Conservation (phyloP, 1,284 basidiomycete genomes). For the Trichosporon faecale region DNA sequence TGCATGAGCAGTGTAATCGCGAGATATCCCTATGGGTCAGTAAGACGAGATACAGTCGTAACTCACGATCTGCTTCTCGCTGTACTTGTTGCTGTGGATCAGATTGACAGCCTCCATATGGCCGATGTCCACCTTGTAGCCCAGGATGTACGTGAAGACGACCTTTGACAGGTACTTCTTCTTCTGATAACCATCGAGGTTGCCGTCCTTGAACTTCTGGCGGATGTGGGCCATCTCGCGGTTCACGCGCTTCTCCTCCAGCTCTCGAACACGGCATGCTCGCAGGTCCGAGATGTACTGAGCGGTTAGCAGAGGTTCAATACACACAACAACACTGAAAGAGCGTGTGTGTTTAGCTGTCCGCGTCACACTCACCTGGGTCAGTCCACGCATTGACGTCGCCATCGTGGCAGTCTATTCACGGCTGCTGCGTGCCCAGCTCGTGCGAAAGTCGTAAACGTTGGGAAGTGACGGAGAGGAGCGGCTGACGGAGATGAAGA, state of each 20-base stretch:
- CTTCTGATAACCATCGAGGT: conserved; percentile 96
- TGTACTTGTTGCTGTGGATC: conserved; percentile 92
- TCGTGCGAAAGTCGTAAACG: neutral
- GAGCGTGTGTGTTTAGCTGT: neutral
- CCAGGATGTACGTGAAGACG: conserved; percentile 97
- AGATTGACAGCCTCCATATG: conserved; percentile 99
- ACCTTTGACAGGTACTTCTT: conserved; percentile 93
- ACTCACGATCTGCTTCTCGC: conserved; percentile 97
- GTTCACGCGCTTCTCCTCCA: conserved; percentile 89
- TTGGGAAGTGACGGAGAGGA: neutral
- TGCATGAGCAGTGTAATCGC: conserved; percentile 97
- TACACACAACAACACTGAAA: neutral
- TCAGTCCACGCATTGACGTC: conserved; percentile 81
- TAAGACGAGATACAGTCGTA: neutral
- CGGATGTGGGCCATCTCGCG: conserved; percentile 99
- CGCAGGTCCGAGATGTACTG: conserved; percentile 98
- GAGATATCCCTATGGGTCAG: conserved; percentile 74
- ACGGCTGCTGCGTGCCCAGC: neutral
- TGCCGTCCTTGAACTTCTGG: conserved; percentile 98
- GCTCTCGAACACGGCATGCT: conserved; percentile 61
- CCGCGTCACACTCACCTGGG: conserved; percentile 61
- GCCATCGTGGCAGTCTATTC: conserved; percentile 60
- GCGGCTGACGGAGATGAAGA: neutral
- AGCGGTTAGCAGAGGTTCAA: conserved; percentile 14
- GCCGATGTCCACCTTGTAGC: conserved; percentile 97